Base-by-base conservation (phyloP, 1,139 yeast genomes). In the Sugiyamaella grinbergsii region DNA sequence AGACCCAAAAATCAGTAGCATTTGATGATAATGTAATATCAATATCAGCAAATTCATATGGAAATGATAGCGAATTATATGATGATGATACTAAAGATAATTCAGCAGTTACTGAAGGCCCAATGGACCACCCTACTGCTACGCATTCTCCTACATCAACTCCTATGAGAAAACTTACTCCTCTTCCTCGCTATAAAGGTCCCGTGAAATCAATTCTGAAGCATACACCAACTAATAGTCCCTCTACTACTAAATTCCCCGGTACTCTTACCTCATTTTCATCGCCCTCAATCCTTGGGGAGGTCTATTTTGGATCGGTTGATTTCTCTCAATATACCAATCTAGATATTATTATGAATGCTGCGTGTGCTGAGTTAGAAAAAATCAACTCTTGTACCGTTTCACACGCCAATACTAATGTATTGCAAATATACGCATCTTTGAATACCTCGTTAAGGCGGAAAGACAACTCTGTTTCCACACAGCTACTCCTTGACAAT, bases 371-470 rank as follows among this genome's bases (percentile, higher is more conserved):
- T 13, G 58, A 53, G 13, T 40, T 59, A 11, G 49, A 47, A 26
- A 51, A 50, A 28, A 47, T 49, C 23, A 31, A 40, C 22, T 56
- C 56, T n/a, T 22, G 38, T 18, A 16, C 33, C 15, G n/a, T n/a
- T 11, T 6, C n/a, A 11, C 2, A 16, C 13, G 13, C 39, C n/a
- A 18, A 10, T n/a, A 36, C 41, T 5, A 37, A 38, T 11, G 54
- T 51, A n/a, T 49, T 58, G 8, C 55, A 56, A 36, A 50, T 54
- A 4, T 61, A 61, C 47, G 57, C 57, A 13, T 56, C 63, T 13
- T 40, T 61, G 20, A 58, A 60, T 44, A 39, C 60, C 2, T 49
- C 58, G 4, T 37, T 61, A 24, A 50, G 59, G 19, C 39, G 47
- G 5, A 53, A 54, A 26, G 53, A 53, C n/a, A 50, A 41, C 6